Conservation (phyloP, 805 yeast species). For the Metschnikowia aberdeeniae region DNA sequence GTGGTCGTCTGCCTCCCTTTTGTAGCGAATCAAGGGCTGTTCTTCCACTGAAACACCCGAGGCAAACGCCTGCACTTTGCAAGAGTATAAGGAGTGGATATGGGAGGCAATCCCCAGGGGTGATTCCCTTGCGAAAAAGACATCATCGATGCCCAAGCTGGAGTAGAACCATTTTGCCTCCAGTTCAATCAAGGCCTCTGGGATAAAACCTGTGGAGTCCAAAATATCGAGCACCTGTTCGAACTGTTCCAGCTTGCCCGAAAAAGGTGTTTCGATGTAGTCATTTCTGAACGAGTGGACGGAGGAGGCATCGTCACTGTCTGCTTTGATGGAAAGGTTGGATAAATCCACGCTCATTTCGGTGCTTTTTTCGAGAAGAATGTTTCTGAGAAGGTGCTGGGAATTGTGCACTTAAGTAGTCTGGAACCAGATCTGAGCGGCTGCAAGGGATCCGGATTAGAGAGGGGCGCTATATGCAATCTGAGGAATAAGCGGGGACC, state of each 20-base stretch:
- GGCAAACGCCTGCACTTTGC: slow-evolving; percentile 79
- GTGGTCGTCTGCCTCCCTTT: slow-evolving; percentile 75
- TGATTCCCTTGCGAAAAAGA: slow-evolving; percentile 82
- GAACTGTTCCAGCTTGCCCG: slow-evolving; percentile 77
- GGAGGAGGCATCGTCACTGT: slow-evolving; percentile 29
- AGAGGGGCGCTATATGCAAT: slow-evolving; percentile 1
- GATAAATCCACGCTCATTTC: slow-evolving; percentile 17
- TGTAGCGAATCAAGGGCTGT: slow-evolving; percentile 67
- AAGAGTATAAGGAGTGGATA: slow-evolving; percentile 84
- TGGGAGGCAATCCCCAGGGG: slow-evolving; percentile 78
- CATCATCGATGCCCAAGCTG: slow-evolving; percentile 83
- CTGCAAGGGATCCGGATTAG: slow-evolving; percentile 3
- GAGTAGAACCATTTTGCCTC: slow-evolving; percentile 91
- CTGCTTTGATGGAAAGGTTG: slow-evolving; percentile 13
- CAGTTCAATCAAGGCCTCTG: slow-evolving; percentile 76
- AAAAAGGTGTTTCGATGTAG: slow-evolving; percentile 70
- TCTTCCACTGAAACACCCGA: slow-evolving; percentile 49
- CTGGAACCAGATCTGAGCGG: not conserved
- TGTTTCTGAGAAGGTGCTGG: not conserved
- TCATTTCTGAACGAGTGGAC: slow-evolving; percentile 44
- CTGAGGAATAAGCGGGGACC: not conserved
- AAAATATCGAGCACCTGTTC: slow-evolving; percentile 76
- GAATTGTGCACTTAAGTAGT: not conserved
- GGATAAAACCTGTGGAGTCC: slow-evolving; percentile 83
- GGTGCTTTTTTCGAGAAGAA: no score